Percentiles rank a stretch among this genome's conserved stretches.
Evolutionary conservation across 2,329 filamentous ascomycete species (phyloP).

Genomic region (Elsinoe australis): DNA sequence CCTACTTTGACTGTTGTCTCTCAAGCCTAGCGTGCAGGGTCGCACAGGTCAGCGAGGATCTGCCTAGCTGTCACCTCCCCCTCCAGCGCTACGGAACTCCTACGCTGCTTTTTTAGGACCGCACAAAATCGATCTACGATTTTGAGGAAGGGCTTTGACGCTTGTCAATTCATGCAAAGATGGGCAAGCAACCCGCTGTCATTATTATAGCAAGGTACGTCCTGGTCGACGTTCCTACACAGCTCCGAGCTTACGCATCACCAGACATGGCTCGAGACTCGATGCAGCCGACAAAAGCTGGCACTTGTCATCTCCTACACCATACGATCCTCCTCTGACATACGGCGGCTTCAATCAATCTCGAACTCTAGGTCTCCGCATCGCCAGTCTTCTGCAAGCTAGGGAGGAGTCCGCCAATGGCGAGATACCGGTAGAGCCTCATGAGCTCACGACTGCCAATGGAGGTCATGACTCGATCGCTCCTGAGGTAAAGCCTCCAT

Average conservation of each 20-base stretch:
- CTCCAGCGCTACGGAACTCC: no score
- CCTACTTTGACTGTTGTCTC: no score
- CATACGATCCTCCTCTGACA: slow-evolving; percentile 90
- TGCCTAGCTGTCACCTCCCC: no score
- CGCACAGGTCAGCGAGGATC: no score
- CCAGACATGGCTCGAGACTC: slow-evolving; percentile 81
- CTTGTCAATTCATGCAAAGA: slow-evolving; percentile 21
- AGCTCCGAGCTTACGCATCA: slow-evolving; percentile 19
- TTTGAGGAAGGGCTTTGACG: slow-evolving; percentile 10
- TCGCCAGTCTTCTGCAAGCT: slow-evolving; percentile 60
- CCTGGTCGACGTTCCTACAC: slow-evolving; percentile 13
- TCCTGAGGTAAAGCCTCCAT: slow-evolving; percentile 27
- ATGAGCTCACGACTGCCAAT: slow-evolving; percentile 21
- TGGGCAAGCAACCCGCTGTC: slow-evolving; percentile 41
- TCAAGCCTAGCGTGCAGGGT: background rate
- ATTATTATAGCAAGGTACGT: slow-evolving; percentile 44
- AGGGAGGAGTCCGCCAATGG: slow-evolving; percentile 37
- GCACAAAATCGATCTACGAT: no score
- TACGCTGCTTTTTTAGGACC: no score
- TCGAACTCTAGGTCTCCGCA: slow-evolving; percentile 70
- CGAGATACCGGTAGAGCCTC: slow-evolving; percentile 13
- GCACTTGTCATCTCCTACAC: slow-evolving; percentile 86
- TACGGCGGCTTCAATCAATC: slow-evolving; percentile 91
- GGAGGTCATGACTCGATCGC: background rate
- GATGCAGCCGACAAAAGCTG: slow-evolving; percentile 92